Evolutionary conservation across 1,284 basidiomycete genomes (phyloP), one percentile per base, ranked within the genome.

Genomic region (Ceratobasidium sp.): DNA sequence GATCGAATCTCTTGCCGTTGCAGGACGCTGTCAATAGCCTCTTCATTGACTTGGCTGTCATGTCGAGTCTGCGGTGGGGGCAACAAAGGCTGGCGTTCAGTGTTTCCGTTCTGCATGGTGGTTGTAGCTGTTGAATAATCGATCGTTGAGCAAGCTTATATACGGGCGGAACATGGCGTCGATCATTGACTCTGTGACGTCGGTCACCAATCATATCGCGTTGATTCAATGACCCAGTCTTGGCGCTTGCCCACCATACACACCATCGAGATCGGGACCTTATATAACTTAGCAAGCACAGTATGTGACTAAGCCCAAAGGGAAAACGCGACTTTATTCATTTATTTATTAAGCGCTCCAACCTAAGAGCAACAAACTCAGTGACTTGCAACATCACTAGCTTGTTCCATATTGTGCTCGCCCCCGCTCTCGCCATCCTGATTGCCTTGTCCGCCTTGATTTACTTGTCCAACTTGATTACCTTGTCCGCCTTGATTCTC

Each of bases 31-130:
- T 75, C 72, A 53, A 53, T 55, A 5, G 60, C 72, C 28, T 63
- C 26, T 6, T 53, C 20, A 51, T 64, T 20, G 2, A 75, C 72
- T 20, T 26, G 42, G 26, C 20, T 64, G 44, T 75, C 72, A 15
- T 60, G 72, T 15, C 60, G 58, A 6, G 72, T 75, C 6, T 51
- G 58, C 23, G 72, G 72, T 39, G 72, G 72, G 13, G 72, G 58
- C 9, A 75, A 28, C 23, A 75, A 53, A 2, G 60, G 46, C 13
- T 75, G 60, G 58, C 72, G 72, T 42, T 75, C 72, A n/a, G 23
- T n/a, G 58, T 60, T n/a, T 55, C 60, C 72, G 72, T 75, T 75
- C 12, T 51, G 49, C 72, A 75, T 75, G 58, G 49, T 75, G 72
- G 72, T 64, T 33, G 20, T 12, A 9, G 55, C 40, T 26, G 55